Evolutionary conservation across 2,329 filamentous ascomycete species (phyloP).

Genomic region (Aureobasidium vineae): DNA sequence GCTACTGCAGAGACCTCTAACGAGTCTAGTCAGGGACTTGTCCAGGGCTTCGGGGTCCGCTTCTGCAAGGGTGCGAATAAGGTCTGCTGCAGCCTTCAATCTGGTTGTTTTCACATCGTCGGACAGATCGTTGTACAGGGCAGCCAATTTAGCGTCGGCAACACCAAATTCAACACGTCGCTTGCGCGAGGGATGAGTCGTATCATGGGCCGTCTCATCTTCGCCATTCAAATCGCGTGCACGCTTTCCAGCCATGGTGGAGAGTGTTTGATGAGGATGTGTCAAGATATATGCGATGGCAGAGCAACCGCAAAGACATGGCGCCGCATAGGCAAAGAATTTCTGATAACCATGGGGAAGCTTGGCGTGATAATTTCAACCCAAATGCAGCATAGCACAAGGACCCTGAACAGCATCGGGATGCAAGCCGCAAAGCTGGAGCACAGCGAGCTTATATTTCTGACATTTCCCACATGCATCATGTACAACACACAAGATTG

Average conservation of each 20-base stretch:
- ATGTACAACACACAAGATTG: slow-evolving; percentile 15
- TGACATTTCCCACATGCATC: slow-evolving; percentile 16
- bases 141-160: slow-evolving; percentile 45
- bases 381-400: neutral
- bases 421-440: slow-evolving; percentile 21
- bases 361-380: neutral
- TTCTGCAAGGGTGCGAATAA: slow-evolving; percentile 45
- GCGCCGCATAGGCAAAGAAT: slow-evolving; percentile 14
- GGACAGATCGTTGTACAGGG: slow-evolving; percentile 49
- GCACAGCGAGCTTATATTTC: slow-evolving; percentile 17
- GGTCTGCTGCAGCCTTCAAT: slow-evolving; percentile 46
- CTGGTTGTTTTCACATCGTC: slow-evolving; percentile 47
- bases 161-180: slow-evolving; percentile 41
- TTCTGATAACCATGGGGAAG: slow-evolving; percentile 1
- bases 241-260: slow-evolving; percentile 30
- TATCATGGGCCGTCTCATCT: slow-evolving; percentile 16
- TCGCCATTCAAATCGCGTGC: slow-evolving; percentile 26
- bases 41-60: slow-evolving; percentile 43
- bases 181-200: slow-evolving; percentile 32
- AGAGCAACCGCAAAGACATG: slow-evolving; percentile 23
- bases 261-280: slow-evolving; percentile 26
- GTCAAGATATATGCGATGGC: slow-evolving; percentile 22
- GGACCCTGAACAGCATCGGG: slow-evolving; percentile 21
- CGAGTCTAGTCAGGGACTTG: slow-evolving; percentile 54
- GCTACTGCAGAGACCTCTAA: slow-evolving; percentile 84